Conservation (phyloP, 306 rosid genomes). For the Lablab purpureus region DNA sequence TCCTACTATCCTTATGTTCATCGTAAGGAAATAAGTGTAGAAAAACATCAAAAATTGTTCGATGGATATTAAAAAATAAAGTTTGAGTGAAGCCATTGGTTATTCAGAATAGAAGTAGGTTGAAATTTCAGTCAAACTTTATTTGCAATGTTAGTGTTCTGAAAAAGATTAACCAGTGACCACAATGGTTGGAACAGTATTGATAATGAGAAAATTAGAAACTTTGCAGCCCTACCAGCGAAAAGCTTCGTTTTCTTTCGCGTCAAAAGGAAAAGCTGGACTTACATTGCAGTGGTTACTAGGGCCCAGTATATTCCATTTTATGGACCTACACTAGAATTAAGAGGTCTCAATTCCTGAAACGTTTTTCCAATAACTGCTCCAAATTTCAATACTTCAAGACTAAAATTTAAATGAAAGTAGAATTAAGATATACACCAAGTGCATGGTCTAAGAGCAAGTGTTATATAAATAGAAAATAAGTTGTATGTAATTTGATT, state of each 20-base stretch:
- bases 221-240: not conserved
- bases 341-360: not conserved
- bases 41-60: not conserved
- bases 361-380: not conserved
- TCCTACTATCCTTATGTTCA: no score
- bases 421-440: no score
- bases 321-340: not conserved
- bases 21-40: not conserved
- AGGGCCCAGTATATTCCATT: not conserved
- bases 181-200: not conserved
- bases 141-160: not conserved
- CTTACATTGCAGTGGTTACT: not conserved
- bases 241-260: slow-evolving; percentile 19
- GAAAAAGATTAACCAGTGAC: not conserved
- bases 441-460: no score
- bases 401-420: not conserved
- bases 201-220: not conserved
- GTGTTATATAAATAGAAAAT: not conserved
- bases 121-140: not conserved
- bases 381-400: not conserved
- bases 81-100: not conserved
- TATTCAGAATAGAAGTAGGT: not conserved
- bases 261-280: slow-evolving; percentile 17
- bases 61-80: not conserved
- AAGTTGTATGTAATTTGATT: not conserved